phyloP scores from a whole-genome alignment of 2,329 filamentous ascomycete species.

The Claviceps maximensis region DNA sequence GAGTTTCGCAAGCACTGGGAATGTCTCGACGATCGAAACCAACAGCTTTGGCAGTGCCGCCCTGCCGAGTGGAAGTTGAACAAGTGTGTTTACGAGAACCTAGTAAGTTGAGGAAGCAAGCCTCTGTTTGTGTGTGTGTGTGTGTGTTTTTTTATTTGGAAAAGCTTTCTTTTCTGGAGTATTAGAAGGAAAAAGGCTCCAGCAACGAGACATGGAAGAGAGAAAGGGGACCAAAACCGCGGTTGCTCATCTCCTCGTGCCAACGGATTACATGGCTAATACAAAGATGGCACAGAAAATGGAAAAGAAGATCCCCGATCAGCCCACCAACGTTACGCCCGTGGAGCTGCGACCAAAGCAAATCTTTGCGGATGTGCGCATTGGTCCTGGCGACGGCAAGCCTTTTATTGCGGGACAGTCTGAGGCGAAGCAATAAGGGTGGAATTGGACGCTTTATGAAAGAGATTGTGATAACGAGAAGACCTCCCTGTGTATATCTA shows the following conservation, averaged over 20 bases:
- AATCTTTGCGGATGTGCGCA: slow-evolving; percentile 44
- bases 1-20: slow-evolving; percentile 92
- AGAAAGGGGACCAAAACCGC: too few relatives aligned
- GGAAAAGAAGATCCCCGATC: slow-evolving; percentile 66
- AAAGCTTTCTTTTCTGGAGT: too few relatives aligned
- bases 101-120: slow-evolving; percentile 47
- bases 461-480: neutral
- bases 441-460: slow-evolving; percentile 4
- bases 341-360: slow-evolving; percentile 59
- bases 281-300: slow-evolving; percentile 46
- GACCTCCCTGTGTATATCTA: slow-evolving; percentile 3
- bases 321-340: slow-evolving; percentile 55
- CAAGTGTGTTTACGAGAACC: slow-evolving; percentile 87
- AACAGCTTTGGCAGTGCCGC: slow-evolving; percentile 93
- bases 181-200: too few relatives aligned
- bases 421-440: slow-evolving; percentile 22
- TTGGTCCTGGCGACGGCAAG: slow-evolving; percentile 29
- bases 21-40: slow-evolving; percentile 94
- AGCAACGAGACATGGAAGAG: too few relatives aligned
- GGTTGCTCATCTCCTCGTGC: neutral
- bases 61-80: slow-evolving; percentile 80
- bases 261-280: neutral
- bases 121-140: too few relatives aligned
- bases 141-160: too few relatives aligned
- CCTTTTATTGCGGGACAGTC: slow-evolving; percentile 24